Percentiles rank a stretch among this genome's conserved stretches.
Evolutionary conservation across 2,329 filamentous ascomycete genomes (phyloP).

Genomic region (Aureobasidium sp.): DNA sequence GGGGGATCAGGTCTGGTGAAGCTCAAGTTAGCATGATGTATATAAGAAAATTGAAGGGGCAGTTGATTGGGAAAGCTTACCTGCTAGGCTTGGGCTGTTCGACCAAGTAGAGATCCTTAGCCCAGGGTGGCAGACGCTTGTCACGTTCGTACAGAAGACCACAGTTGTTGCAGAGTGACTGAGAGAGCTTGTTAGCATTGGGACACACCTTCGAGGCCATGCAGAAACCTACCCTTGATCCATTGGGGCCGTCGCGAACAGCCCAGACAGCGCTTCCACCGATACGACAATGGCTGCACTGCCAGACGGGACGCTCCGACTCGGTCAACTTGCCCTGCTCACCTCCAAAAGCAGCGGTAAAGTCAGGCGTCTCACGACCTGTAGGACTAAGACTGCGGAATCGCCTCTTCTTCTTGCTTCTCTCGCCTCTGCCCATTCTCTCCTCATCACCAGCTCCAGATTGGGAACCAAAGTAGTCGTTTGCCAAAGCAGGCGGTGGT

Average conservation of each 20-base stretch:
- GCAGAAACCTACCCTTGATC: slow-evolving; percentile 61
- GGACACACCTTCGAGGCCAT: slow-evolving; percentile 19
- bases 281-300: slow-evolving; percentile 79
- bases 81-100: slow-evolving; percentile 30
- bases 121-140: slow-evolving; percentile 72
- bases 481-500: slow-evolving; percentile 35
- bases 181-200: slow-evolving; percentile 18
- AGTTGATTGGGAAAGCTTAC: slow-evolving; percentile 2
- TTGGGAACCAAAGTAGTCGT: slow-evolving; percentile 52
- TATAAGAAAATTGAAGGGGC: neutral
- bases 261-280: slow-evolving; percentile 92
- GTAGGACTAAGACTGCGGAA: slow-evolving; percentile 83
- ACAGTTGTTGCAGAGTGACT: slow-evolving; percentile 91
- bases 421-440: slow-evolving; percentile 82
- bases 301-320: slow-evolving; percentile 71
- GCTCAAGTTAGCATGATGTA: neutral
- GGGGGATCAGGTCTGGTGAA: slow-evolving; percentile 6
- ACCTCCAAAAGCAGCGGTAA: slow-evolving; percentile 60
- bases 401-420: slow-evolving; percentile 89
- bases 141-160: slow-evolving; percentile 84
- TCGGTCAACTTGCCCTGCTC: slow-evolving; percentile 60
- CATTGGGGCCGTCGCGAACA: slow-evolving; percentile 81
- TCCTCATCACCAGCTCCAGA: slow-evolving; percentile 51
- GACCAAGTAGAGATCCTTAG: slow-evolving; percentile 57
- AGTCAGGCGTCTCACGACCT: slow-evolving; percentile 76